These are phyloP conservation scores for Bacidia rubella DNA, from an alignment of 495 filamentous ascomycete genomes.

Conservation along the genomic window DNA sequence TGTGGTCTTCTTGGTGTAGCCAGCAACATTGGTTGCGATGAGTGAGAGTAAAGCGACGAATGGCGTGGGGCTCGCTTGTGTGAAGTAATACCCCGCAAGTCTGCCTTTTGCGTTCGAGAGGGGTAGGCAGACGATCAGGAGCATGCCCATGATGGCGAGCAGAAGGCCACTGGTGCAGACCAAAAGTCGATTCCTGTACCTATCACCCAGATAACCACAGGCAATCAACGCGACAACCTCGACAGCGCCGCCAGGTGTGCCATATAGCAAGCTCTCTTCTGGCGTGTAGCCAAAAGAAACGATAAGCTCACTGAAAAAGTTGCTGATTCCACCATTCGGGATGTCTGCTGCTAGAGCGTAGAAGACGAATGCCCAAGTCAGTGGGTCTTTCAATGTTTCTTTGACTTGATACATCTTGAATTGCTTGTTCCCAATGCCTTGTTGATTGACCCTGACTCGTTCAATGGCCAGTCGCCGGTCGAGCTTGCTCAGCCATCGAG, in stretches of 20 bases:
- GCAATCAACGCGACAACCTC: conserved; percentile 48
- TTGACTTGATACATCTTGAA: conserved; percentile 51
- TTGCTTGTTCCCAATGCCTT: conserved; percentile 56
- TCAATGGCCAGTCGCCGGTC: conserved; percentile 48
- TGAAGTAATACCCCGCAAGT: conserved; percentile 52
- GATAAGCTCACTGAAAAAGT: conserved; percentile 60
- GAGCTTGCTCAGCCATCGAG: conserved; percentile 48
- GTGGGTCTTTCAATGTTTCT: conserved; percentile 45
- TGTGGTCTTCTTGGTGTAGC: conserved; percentile 66
- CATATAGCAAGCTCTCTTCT: conserved; percentile 50
- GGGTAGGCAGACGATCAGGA: conserved; percentile 53
- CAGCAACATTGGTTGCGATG: conserved; percentile 52
- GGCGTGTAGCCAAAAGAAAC: conserved; percentile 41
- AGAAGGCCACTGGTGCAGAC: conserved; percentile 29
- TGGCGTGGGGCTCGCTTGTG: conserved; percentile 42
- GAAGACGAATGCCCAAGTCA: conserved; percentile 53
- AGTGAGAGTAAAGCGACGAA: conserved; percentile 43
- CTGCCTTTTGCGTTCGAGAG: conserved; percentile 43
- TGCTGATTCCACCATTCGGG: conserved; percentile 54
- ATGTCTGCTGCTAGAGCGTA: conserved; percentile 49
- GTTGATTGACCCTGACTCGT: conserved; percentile 48
- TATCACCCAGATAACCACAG: conserved; percentile 48
- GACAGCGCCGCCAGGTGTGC: conserved; percentile 50
- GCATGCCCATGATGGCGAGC: conserved; percentile 37
- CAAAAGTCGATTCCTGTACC: conserved; percentile 32